Percentiles rank a stretch among this genome's conserved stretches.
Conservation (phyloP, 257 asterid species). For the Penstemon newberryi region DNA sequence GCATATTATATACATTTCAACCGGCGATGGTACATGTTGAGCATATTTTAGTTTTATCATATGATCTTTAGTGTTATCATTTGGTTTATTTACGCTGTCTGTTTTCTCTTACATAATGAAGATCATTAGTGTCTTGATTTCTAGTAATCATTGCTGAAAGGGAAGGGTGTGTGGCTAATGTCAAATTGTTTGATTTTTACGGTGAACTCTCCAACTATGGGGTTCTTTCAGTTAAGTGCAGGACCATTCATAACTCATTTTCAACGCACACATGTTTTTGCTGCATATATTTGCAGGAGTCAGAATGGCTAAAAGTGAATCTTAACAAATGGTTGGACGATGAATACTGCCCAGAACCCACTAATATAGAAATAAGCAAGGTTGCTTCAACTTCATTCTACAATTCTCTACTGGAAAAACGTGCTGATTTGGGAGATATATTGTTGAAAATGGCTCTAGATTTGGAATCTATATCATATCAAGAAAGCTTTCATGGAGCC, state of each 20-base stretch:
- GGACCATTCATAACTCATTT: conserved; percentile 1
- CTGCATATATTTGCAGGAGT: conserved; percentile 45
- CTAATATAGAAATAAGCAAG: conserved; percentile 69
- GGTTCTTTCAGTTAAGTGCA: not conserved
- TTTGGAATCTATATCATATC: conserved; percentile 74
- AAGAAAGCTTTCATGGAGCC: conserved; percentile 95
- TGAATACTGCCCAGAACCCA: conserved; percentile 83
- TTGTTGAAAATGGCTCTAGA: conserved; percentile 66
- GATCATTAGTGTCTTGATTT: no score
- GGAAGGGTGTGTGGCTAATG: not conserved
- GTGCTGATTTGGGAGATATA: conserved; percentile 75
- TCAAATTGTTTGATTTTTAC: not conserved
- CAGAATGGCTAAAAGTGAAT: conserved; percentile 71
- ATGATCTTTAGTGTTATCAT: no score
- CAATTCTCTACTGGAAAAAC: conserved; percentile 54
- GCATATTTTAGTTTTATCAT: no score
- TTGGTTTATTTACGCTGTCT: no score
- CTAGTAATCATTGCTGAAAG: not conserved
- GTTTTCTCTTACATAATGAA: no score
- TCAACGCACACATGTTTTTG: not conserved
- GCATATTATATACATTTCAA: no score
- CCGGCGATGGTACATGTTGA: no score
- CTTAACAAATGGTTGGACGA: conserved; percentile 86
- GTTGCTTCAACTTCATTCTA: conserved; percentile 65
- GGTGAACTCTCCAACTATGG: not conserved